Percentiles rank a stretch among this genome's conserved stretches.
Evolutionary conservation across 441 rosid species (phyloP).

Genomic region (Croton laevigatus): DNA sequence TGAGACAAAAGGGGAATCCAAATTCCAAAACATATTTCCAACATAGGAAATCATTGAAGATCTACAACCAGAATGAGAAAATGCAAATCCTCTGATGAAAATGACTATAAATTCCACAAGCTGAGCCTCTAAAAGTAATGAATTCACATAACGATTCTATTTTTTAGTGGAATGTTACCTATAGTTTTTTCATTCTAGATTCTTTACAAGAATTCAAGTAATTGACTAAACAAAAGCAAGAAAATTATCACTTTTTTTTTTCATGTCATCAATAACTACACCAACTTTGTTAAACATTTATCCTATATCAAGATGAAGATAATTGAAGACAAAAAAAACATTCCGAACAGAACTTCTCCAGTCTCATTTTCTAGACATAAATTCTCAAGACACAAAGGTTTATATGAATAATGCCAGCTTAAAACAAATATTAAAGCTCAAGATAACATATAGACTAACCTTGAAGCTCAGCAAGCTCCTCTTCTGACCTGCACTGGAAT

Average conservation of each 20-base stretch:
- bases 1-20: background rate
- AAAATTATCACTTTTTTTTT: background rate
- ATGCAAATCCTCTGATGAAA: background rate
- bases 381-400: background rate
- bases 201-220: background rate
- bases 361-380: conserved; percentile 4
- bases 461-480: conserved; percentile 88
- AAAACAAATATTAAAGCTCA: background rate
- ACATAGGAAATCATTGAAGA: background rate
- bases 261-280: background rate
- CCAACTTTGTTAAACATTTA: background rate
- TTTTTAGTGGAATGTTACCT: background rate
- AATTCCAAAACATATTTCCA: background rate
- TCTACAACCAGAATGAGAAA: background rate
- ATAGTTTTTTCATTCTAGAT: background rate
- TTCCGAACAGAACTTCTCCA: background rate
- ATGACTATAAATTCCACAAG: background rate
- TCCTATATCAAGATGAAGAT: background rate
- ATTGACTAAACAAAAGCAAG: background rate
- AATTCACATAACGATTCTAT: conserved; percentile 7
- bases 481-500: conserved; percentile 98
- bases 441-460: conserved; percentile 39
- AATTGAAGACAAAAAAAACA: background rate
- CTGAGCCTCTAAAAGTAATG: background rate
- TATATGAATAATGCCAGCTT: background rate